These are phyloP conservation scores for Thielaviopsis populi DNA, from an alignment of 2,329 filamentous ascomycete species.

Conservation along the genomic window DNA sequence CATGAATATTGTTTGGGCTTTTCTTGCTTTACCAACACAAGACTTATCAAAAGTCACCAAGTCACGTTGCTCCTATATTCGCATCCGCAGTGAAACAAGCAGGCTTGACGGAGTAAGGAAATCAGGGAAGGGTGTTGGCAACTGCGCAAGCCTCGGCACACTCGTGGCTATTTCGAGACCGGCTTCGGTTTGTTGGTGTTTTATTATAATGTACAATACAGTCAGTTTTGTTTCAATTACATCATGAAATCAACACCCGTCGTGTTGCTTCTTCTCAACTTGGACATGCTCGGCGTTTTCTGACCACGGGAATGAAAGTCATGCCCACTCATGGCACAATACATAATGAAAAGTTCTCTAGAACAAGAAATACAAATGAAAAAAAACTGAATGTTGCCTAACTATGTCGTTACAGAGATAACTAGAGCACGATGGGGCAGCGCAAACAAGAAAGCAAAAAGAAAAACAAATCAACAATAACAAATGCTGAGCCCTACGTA, in stretches of 20 bases:
- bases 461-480: slow-evolving; percentile 2
- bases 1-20: neutral
- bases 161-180: neutral
- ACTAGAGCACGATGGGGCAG: neutral
- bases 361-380: neutral
- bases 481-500: neutral
- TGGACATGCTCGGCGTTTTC: too few relatives aligned
- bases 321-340: neutral
- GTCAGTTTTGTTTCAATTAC: slow-evolving; percentile 5
- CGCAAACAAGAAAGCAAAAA: neutral
- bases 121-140: neutral
- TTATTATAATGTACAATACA: slow-evolving; percentile 17
- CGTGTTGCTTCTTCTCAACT: neutral
- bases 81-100: neutral
- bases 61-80: neutral
- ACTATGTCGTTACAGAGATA: neutral
- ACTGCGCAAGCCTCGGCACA: too few relatives aligned
- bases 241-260: neutral
- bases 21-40: neutral
- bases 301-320: neutral
- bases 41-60: neutral
- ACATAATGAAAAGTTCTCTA: neutral
- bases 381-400: neutral
- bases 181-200: neutral
- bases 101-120: neutral